phyloP scores from a whole-genome alignment of 2,329 filamentous ascomycete species.

The Dactylellina sp. region DNA sequence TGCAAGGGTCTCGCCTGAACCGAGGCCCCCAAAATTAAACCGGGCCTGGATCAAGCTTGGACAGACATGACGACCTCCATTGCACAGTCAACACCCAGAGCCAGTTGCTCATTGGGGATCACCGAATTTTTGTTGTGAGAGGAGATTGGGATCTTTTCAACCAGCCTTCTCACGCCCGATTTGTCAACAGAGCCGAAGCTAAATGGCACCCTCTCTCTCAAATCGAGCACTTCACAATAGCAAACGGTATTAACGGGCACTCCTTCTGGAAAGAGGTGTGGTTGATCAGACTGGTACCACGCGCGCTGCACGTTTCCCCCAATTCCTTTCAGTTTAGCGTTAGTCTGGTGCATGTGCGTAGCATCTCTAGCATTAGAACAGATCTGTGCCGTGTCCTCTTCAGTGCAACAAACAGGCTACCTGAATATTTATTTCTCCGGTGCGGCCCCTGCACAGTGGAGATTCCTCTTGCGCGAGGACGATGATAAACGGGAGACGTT shows the following conservation, averaged over 20 bases:
- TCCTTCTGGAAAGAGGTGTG: constrained; percentile 47
- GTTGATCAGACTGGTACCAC: constrained; percentile 47
- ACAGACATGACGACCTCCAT: not conserved
- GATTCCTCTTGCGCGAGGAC: constrained; percentile 11
- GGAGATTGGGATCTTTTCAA: not conserved
- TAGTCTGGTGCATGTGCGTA: constrained; percentile 43
- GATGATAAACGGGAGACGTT: constrained; percentile 17
- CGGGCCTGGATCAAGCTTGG: constrained; percentile 18
- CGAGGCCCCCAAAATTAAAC: constrained; percentile 35
- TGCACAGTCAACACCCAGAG: not conserved
- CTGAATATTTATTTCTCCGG: constrained; percentile 55
- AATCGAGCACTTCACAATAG: constrained; percentile 14
- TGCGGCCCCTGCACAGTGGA: constrained; percentile 33
- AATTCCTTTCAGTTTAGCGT: constrained; percentile 49
- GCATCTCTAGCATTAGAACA: constrained; percentile 23
- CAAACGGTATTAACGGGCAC: constrained; percentile 32
- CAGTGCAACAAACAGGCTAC: constrained; percentile 16
- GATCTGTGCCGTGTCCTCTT: constrained; percentile 50
- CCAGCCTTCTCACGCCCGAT: constrained; percentile 6
- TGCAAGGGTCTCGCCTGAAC: constrained; percentile 56
- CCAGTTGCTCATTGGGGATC: not conserved
- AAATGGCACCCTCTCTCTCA: constrained; percentile 10
- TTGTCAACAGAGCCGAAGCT: constrained; percentile 28
- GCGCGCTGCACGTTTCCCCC: constrained; percentile 47
- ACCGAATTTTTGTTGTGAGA: not conserved